Evolutionary conservation across 2,329 filamentous ascomycete species (phyloP).

Genomic region (Magnaporthales sp.): DNA sequence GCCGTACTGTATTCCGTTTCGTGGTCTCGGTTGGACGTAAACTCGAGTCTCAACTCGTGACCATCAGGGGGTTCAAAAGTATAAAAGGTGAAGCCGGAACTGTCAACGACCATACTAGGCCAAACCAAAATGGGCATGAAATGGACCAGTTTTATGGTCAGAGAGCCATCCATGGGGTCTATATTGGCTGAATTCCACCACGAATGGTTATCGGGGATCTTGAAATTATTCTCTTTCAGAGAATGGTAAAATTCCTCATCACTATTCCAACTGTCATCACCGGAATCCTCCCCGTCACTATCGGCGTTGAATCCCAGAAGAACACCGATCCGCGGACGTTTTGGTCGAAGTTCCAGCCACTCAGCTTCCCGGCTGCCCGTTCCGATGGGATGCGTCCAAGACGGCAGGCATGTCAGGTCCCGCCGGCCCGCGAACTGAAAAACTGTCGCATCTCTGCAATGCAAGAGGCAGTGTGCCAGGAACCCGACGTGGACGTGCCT

Average conservation of each 20-base stretch:
- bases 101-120: not conserved
- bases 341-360: not conserved
- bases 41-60: not conserved
- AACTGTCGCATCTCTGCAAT: slow-evolving; percentile 5
- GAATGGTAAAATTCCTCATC: not conserved
- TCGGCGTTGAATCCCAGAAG: not conserved
- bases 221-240: not conserved
- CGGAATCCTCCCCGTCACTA: too few species aligned
- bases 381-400: not conserved
- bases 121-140: not conserved
- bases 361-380: not conserved
- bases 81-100: not conserved
- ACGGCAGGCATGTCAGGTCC: not conserved
- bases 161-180: not conserved
- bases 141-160: not conserved
- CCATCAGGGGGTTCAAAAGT: not conserved
- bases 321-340: not conserved
- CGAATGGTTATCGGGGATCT: not conserved
- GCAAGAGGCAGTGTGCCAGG: slow-evolving; percentile 1
- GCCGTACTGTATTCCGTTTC: not conserved
- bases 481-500: not conserved
- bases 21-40: not conserved
- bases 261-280: not conserved
- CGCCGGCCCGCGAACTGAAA: not conserved
- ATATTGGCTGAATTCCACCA: not conserved